Percentiles rank a stretch among this genome's conserved stretches.
phyloP scores from a whole-genome alignment of 2,329 filamentous ascomycete genomes.

The Colletotrichum godetiae region DNA sequence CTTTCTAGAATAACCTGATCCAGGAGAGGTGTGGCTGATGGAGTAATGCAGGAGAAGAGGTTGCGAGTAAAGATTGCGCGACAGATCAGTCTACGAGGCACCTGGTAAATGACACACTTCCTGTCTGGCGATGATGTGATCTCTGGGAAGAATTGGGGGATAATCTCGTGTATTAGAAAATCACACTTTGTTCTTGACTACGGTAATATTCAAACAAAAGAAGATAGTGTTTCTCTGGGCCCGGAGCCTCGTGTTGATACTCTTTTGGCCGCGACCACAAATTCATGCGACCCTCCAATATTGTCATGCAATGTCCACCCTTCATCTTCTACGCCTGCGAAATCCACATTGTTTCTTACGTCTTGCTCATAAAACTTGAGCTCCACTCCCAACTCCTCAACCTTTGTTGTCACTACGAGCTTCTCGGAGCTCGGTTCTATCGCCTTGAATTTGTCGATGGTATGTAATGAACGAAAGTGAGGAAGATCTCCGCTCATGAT shows the following conservation, averaged over 20 bases:
- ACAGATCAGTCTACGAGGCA: too few relatives aligned
- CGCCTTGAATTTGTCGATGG: background rate
- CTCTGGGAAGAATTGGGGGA: background rate
- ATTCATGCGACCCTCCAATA: background rate
- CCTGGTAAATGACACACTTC: background rate
- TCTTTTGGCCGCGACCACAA: too few relatives aligned
- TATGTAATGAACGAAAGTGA: background rate
- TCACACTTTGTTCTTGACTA: background rate
- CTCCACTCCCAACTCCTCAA: background rate
- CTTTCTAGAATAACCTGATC: background rate
- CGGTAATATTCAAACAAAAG: too few relatives aligned
- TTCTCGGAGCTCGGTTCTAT: background rate
- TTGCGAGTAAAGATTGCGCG: background rate
- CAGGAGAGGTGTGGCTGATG: background rate
- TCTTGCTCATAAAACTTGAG: background rate
- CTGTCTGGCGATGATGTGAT: background rate
- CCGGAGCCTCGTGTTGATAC: too few relatives aligned
- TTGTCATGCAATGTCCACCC: background rate
- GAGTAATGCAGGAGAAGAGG: background rate
- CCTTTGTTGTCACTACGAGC: background rate
- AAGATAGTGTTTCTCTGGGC: too few relatives aligned
- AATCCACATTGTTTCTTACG: background rate
- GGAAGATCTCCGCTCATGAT: background rate
- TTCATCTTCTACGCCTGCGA: background rate
- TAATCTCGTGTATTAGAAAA: background rate